Base-by-base conservation (phyloP, 495 filamentous ascomycete species). In the Aspergillus conjunctus region DNA sequence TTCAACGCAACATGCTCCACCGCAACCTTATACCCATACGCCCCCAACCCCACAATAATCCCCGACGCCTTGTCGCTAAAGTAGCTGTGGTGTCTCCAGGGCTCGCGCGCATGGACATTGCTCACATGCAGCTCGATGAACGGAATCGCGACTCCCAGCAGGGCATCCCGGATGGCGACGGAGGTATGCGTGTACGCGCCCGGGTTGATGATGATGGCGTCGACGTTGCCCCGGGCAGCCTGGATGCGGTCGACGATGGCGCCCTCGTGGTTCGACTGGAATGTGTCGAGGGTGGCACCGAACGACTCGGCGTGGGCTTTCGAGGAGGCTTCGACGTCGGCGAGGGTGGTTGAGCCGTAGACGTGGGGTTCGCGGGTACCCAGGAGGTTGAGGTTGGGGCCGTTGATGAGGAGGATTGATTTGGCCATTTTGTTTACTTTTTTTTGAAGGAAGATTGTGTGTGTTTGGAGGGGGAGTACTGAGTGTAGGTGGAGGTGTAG, bases 301-400 rank as follows among this genome's bases (percentile, higher is more conserved):
- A 80, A 68, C 5, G 68, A 59, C 1, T 71, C 51, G 46, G 82
- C 80, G 62, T 83, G 79, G 14, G 73, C 54, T 32, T 69, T 57
- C 46, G 77, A 76, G 54, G 71, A 61, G n/a, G 59, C 21, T 51
- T 84, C 80, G 63, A 90, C 76, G 60, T 88, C 81, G 37, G 73
- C 10, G 41, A 91, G 83, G 1, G 87, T 89, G 4, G 83, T 84
- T 61, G 70, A 73, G 66, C 88, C 88, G 76, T 89, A 89, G 67
- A 91, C 81, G 61, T 85, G 75, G 12, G 87, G 88, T 69, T 91
- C 88, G 20, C 88, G 81, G 50, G 84, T 87, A 33, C 87, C 88
- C 53, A 91, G 82, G 64, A 91, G 87, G 77, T 90, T 91, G 68
- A 91, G 85, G 74, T 91, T 91, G n/a, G 87, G 87, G 33, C 88